These are phyloP conservation scores for Vicia sativa DNA, from an alignment of 306 rosid genomes.

Conservation along the genomic window DNA sequence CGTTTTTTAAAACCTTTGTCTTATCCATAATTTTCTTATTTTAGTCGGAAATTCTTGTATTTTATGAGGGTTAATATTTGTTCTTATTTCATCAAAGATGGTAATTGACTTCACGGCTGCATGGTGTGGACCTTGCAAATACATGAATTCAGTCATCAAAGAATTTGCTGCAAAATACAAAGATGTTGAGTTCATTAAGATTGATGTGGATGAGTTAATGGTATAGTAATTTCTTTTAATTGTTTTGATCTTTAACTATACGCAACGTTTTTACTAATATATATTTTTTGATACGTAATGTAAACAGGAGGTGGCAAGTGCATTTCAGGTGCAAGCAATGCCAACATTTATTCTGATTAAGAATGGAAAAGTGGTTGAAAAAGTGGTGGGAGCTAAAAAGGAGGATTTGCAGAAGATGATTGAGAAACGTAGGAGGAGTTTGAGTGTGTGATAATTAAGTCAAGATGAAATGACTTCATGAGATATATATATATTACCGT, in stretches of 20 bases:
- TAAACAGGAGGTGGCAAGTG: constrained; percentile 69
- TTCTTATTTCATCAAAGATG: constrained; percentile 41
- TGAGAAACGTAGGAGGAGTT: constrained; percentile 53
- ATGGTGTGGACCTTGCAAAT: constrained; percentile 85
- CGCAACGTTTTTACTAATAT: neutral
- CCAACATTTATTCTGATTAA: constrained; percentile 74
- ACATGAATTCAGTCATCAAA: constrained; percentile 61
- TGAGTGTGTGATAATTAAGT: constrained; percentile 24
- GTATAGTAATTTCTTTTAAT: constrained; percentile 36
- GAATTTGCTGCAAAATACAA: constrained; percentile 57
- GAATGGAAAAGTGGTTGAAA: constrained; percentile 65
- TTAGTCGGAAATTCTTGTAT: neutral
- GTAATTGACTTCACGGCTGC: constrained; percentile 83
- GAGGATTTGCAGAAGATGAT: constrained; percentile 66
- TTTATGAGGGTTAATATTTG: neutral
- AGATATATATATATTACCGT: neutral
- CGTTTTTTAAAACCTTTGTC: too few species aligned
- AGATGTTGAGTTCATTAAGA: constrained; percentile 65
- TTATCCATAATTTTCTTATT: neutral
- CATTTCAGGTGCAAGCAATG: constrained; percentile 67
- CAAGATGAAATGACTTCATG: neutral
- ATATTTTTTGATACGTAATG: neutral
- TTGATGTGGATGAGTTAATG: constrained; percentile 75
- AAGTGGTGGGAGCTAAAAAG: constrained; percentile 62
- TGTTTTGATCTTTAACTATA: neutral